Conservation (phyloP, 1,139 yeast species). For the Scheffersomyces parashehatae region DNA sequence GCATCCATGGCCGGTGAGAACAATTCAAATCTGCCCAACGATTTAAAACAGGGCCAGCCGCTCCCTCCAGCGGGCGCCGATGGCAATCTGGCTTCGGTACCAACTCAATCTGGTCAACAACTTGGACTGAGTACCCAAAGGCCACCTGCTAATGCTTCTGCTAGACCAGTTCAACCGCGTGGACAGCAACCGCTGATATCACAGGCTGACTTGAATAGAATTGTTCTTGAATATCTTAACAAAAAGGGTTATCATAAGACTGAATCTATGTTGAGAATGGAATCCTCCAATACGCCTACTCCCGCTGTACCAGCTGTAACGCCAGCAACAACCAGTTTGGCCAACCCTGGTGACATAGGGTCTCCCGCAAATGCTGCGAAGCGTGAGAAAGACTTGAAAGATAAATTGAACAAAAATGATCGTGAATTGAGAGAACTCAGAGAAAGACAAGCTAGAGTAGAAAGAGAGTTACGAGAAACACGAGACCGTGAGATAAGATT, state of each 20-base stretch:
- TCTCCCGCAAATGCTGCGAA: conserved; percentile 27
- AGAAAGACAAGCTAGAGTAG: conserved; percentile 35
- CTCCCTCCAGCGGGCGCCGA: no score
- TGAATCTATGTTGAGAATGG: conserved; percentile 90
- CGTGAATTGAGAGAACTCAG: conserved; percentile 44
- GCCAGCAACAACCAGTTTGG: conserved; percentile 44
- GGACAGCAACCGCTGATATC: conserved; percentile 42
- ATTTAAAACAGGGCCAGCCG: neutral
- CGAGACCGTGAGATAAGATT: conserved; percentile 42
- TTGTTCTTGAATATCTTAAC: conserved; percentile 87
- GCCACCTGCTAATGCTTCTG: neutral
- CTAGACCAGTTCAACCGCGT: conserved; percentile 14
- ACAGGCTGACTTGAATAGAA: conserved; percentile 82
- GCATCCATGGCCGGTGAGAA: conserved; percentile 1
- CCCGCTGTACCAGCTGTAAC: conserved; percentile 53
- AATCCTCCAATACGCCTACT: conserved; percentile 70
- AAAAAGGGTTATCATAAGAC: conserved; percentile 94
- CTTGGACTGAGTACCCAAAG: conserved; percentile 2
- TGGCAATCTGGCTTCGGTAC: neutral
- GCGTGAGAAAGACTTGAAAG: conserved; percentile 30
- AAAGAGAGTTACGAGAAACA: conserved; percentile 40
- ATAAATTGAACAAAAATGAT: conserved; percentile 29
- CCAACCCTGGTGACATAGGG: conserved; percentile 38
- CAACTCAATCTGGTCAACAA: conserved; percentile 2
- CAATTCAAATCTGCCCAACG: conserved; percentile 1